Base-by-base conservation (phyloP, 352 stramenopile genomes). In the Lagenidium sp. region DNA sequence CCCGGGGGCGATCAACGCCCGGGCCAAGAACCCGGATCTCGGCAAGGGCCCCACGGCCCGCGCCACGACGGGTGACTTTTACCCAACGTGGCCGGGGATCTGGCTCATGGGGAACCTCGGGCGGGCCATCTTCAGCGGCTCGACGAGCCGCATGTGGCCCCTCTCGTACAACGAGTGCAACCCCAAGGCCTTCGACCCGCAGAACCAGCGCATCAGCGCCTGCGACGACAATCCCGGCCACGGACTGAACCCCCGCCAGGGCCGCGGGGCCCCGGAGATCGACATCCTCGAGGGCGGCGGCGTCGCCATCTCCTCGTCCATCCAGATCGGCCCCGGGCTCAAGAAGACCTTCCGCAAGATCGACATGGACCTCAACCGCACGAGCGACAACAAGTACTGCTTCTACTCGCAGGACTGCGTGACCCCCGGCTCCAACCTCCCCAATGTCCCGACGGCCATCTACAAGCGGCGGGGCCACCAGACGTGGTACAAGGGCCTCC, bases 51-150 rank as follows among this genome's bases (percentile, higher is more conserved):
- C 37, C 63, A 90, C 40, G 62, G 84, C 46, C 2, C 63, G 57
- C 12, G 52, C 53, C 13, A 39, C 42, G 5, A 46, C 46, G 12
- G 65, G 47, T 10, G 16, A 55, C 29, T 87, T 55, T 43, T 87
- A 87, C 43, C 75, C 75, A 32, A 85, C 74, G 16, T 98, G 94
- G 94, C 92, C 93, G 0, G 95, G 92, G 13, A 80, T 98, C 41
- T 98, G 95, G 95, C 60, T 98, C 37, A 71, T 98, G 47, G 95
- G 95, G 4, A 97, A 98, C 78, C 64, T 98, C 8, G 93, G 92
- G 8, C 66, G 95, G 30, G 90, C 94, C 6, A 97, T 96, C 4
- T 98, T 98, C 56, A 90, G 94, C 29, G 82, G 68, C 2, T 96
- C 80, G 0, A 97, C 87, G 24, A 85, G 94, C 29, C 90, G 91